Conservation (phyloP, 176 grass and related monocot genomes). For the Oryza coarctata region DNA sequence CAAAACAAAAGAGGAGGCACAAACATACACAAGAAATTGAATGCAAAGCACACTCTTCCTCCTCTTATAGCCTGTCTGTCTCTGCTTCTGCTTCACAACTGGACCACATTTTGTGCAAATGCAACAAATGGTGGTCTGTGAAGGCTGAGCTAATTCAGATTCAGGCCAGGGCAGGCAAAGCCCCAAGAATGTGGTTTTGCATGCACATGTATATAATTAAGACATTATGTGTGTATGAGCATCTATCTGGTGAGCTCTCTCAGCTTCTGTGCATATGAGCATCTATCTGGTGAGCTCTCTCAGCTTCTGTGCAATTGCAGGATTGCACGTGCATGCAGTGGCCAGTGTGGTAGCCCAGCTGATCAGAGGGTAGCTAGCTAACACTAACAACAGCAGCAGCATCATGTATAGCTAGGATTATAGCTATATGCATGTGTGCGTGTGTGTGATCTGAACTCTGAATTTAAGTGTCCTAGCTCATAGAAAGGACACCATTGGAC, state of each 20-base stretch:
- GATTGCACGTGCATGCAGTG: conserved; percentile 25
- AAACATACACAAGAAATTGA: conserved; percentile 26
- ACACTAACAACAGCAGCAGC: not conserved
- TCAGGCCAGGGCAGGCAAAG: conserved; percentile 40
- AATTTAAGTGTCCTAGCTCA: conserved; percentile 18
- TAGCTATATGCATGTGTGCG: conserved; percentile 5
- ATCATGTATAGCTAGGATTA: not conserved
- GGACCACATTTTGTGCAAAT: conserved; percentile 34
- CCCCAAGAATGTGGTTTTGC: conserved; percentile 31
- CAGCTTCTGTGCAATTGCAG: conserved; percentile 28
- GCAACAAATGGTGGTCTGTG: conserved; percentile 24
- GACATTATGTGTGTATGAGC: conserved; percentile 5
- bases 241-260: conserved; percentile 38
- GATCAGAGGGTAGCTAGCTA: not conserved
- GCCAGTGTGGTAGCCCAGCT: conserved; percentile 25
- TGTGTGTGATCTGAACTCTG: conserved; percentile 21
- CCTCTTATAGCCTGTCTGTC: conserved; percentile 34
- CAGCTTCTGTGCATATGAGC: conserved; percentile 13
- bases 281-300: conserved; percentile 38
- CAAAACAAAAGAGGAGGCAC: not conserved
- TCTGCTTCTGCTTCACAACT: not conserved
- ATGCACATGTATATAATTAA: conserved; percentile 16
- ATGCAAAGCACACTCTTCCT: conserved; percentile 36
- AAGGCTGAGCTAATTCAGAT: conserved; percentile 29
- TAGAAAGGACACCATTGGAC: conserved; percentile 40